phyloP scores from a whole-genome alignment of 2,329 filamentous ascomycete genomes.

The Cercospora sp. region DNA sequence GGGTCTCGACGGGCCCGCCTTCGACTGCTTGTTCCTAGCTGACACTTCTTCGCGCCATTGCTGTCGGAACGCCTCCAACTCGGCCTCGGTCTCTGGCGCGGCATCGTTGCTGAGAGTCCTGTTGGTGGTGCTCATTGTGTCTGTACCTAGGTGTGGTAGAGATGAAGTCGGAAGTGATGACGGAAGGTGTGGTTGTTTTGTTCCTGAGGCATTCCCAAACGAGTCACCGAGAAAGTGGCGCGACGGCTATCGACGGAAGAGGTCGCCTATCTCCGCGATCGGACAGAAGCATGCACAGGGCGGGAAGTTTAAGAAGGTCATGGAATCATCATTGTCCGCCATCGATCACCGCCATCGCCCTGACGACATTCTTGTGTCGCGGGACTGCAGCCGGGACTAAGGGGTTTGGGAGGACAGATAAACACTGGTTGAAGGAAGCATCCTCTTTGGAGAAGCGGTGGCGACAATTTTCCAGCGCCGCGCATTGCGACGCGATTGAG shows the following conservation, averaged over 20 bases:
- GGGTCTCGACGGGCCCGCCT: conserved; percentile 2
- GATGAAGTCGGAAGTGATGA: not conserved
- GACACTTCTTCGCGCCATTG: conserved; percentile 83
- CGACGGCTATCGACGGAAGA: conserved; percentile 1
- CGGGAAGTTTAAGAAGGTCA: conserved; percentile 9
- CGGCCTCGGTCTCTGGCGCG: conserved; percentile 51
- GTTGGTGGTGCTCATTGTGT: conserved; percentile 19
- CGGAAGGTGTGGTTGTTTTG: not conserved
- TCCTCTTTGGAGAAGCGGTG: not conserved
- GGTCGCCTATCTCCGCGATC: conserved; percentile 4
- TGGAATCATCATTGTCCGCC: conserved; percentile 14
- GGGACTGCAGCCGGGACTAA: not conserved
- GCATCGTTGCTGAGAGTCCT: conserved; percentile 13
- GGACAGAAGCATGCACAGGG: conserved; percentile 6
- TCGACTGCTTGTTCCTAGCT: conserved; percentile 46
- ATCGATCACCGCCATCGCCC: not conserved
- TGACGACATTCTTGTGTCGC: conserved; percentile 1
- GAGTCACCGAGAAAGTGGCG: not conserved
- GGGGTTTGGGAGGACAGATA: not conserved
- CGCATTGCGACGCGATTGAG: conserved; percentile 3
- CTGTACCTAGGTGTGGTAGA: not conserved
- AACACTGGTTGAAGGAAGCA: not conserved
- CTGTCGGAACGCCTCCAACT: conserved; percentile 81
- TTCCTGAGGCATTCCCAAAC: conserved; percentile 1
- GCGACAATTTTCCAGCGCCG: not conserved